Evolutionary conservation across 345 rosid species (phyloP).

Genomic region (Boechera stricta): DNA sequence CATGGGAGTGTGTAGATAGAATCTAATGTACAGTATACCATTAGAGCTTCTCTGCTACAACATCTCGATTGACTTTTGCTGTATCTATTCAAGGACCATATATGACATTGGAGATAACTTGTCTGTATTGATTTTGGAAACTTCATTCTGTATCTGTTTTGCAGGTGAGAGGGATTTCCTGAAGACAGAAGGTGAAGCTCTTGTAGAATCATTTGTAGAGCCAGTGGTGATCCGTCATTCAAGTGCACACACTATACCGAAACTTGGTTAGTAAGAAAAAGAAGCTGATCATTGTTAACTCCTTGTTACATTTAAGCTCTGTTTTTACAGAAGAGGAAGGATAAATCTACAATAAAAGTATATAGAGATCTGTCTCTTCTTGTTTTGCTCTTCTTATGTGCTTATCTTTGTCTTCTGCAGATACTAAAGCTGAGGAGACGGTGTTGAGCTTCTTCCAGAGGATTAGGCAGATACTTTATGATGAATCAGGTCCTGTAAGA

Average conservation of each 20-base stretch:
- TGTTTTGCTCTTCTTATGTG: slow-evolving; percentile 17
- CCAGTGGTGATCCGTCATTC: slow-evolving; percentile 65
- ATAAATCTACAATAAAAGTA: neutral
- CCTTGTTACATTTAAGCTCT: neutral
- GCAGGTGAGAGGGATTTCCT: slow-evolving; percentile 62
- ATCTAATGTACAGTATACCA: slow-evolving; percentile 1
- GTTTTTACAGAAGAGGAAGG: neutral
- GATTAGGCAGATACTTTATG: slow-evolving; percentile 38
- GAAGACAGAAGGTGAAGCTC: slow-evolving; percentile 47
- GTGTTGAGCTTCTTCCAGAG: slow-evolving; percentile 45
- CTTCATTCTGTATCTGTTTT: slow-evolving; percentile 12
- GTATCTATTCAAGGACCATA: neutral
- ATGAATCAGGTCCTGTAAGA: slow-evolving; percentile 27
- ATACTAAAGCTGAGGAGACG: slow-evolving; percentile 40
- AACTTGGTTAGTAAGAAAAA: slow-evolving; percentile 50
- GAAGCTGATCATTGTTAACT: neutral
- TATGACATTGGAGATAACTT: neutral
- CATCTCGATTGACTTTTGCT: neutral
- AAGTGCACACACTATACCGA: slow-evolving; percentile 55
- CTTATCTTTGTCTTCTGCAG: slow-evolving; percentile 36
- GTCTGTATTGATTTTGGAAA: slow-evolving; percentile 9
- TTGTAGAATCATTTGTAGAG: slow-evolving; percentile 54
- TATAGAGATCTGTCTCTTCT: neutral
- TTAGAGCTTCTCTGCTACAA: slow-evolving; percentile 7
- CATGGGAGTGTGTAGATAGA: neutral